A percentile compares a stretch with the other conserved stretches of the same genome.
phyloP scores from a whole-genome alignment of 352 stramenopile species.

The Saprolegnia diclina region DNA sequence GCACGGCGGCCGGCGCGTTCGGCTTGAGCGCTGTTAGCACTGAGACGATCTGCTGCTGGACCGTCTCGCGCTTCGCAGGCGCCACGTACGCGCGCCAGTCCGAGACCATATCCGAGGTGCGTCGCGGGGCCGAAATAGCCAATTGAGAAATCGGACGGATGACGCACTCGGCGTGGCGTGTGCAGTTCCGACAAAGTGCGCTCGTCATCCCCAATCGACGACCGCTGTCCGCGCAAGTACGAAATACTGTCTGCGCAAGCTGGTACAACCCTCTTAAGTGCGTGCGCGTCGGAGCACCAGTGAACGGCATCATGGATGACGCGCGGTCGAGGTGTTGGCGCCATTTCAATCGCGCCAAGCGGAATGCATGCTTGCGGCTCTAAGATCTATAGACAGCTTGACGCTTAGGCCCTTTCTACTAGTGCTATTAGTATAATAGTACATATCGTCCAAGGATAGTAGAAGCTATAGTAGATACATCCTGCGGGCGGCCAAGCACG shows the following conservation, averaged over 20 bases:
- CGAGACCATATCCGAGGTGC: neutral
- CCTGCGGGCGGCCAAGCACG: too few species aligned
- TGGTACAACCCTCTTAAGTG: too few species aligned
- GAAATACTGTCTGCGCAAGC: neutral
- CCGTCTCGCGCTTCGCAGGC: constrained; percentile 32
- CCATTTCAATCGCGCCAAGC: too few species aligned
- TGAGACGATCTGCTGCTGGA: constrained; percentile 79
- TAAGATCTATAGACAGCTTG: too few species aligned
- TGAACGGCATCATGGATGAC: constrained; percentile 10
- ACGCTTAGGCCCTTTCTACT: too few species aligned
- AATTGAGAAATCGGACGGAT: constrained; percentile 4
- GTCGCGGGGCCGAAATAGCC: neutral
- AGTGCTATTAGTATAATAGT: too few species aligned
- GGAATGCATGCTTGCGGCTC: too few species aligned
- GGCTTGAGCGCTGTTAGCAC: constrained; percentile 91
- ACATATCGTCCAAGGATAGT: too few species aligned
- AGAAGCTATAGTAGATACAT: too few species aligned
- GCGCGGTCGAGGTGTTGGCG: neutral
- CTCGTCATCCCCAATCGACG: constrained; percentile 14
- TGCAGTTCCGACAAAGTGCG: constrained; percentile 7
- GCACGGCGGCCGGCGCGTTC: constrained; percentile 92
- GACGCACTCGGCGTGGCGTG: constrained; percentile 8
- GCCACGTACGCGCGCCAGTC: constrained; percentile 13
- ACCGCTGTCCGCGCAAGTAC: neutral
- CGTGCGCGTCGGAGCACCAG: constrained; percentile 4